These are phyloP conservation scores for Monosporascus cannonballus DNA, from an alignment of 2,329 filamentous ascomycete genomes.

Conservation along the genomic window DNA sequence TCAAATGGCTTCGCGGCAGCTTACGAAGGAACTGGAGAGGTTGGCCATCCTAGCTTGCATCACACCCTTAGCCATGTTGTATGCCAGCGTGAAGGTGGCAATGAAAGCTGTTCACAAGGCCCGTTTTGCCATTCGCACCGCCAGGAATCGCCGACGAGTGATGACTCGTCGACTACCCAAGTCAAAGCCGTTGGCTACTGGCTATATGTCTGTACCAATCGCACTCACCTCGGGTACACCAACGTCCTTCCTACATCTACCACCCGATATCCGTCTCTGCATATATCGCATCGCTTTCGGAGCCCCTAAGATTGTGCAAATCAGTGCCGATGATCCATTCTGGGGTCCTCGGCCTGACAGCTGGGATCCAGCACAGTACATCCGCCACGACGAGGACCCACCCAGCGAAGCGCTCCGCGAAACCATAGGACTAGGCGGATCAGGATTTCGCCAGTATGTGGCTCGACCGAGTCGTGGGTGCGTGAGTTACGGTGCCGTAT, in stretches of 20 bases:
- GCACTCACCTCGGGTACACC: neutral
- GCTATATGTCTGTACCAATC: neutral
- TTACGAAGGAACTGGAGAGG: too few species aligned
- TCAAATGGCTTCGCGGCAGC: too few species aligned
- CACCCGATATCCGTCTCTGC: constrained; percentile 7
- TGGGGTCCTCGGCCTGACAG: constrained; percentile 4
- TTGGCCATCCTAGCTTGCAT: too few species aligned
- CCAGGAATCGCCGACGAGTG: neutral
- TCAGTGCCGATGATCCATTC: neutral
- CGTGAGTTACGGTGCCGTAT: neutral
- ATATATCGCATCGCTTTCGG: constrained; percentile 8
- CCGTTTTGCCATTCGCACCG: too few species aligned
- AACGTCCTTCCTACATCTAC: constrained; percentile 7
- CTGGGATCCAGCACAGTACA: constrained; percentile 5
- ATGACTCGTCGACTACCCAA: constrained; percentile 5
- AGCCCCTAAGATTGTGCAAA: constrained; percentile 3
- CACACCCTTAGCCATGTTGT: too few species aligned
- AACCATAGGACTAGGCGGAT: constrained; percentile 6
- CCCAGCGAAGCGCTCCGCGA: constrained; percentile 6
- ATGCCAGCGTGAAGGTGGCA: too few species aligned
- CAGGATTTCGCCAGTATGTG: constrained; percentile 2
- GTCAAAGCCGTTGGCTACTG: constrained; percentile 6
- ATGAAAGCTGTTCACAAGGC: too few species aligned
- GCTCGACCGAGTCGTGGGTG: constrained; percentile 4
- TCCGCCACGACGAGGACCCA: constrained; percentile 8